These are phyloP conservation scores for Cladobotryum mycophilum DNA, from an alignment of 2,329 filamentous ascomycete genomes.

Conservation along the genomic window DNA sequence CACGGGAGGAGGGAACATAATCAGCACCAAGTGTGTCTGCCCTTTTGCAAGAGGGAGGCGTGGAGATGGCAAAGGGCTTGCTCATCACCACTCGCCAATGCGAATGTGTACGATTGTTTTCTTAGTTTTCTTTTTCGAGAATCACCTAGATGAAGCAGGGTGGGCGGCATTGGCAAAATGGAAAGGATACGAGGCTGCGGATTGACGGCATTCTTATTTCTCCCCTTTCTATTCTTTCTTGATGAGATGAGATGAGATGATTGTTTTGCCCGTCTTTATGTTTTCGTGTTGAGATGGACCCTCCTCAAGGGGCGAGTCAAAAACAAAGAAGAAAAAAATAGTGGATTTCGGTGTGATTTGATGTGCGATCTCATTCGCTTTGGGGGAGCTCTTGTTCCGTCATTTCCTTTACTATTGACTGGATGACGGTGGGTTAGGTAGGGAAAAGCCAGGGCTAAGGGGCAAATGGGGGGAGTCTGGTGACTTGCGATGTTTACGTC, in stretches of 20 bases:
- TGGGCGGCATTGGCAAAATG: constrained; percentile 20
- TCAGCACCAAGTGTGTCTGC: constrained; percentile 23
- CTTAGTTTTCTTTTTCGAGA: constrained; percentile 20
- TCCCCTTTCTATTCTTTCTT: constrained; percentile 12
- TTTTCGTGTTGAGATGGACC: constrained; percentile 11
- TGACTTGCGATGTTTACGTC: not conserved
- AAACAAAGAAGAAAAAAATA: constrained; percentile 1
- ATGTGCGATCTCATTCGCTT: constrained; percentile 9
- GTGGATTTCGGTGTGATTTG: constrained; percentile 12
- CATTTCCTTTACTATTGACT: not conserved
- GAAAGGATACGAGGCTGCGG: constrained; percentile 15
- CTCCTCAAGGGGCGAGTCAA: constrained; percentile 7
- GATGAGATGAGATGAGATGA: too few species aligned
- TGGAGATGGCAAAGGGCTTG: constrained; percentile 12
- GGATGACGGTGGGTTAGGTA: too few species aligned
- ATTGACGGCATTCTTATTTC: constrained; percentile 18
- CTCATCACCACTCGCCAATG: constrained; percentile 16
- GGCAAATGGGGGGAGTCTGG: too few species aligned
- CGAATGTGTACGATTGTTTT: constrained; percentile 34
- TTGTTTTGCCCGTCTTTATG: constrained; percentile 2
- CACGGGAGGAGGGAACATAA: constrained; percentile 25
- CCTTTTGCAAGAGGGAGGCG: constrained; percentile 12
- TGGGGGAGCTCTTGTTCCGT: constrained; percentile 4
- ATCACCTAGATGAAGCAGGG: constrained; percentile 28
- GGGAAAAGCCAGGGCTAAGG: too few species aligned